Evolutionary conservation across 345 rosid species (phyloP).

Genomic region (Garcia nutans): DNA sequence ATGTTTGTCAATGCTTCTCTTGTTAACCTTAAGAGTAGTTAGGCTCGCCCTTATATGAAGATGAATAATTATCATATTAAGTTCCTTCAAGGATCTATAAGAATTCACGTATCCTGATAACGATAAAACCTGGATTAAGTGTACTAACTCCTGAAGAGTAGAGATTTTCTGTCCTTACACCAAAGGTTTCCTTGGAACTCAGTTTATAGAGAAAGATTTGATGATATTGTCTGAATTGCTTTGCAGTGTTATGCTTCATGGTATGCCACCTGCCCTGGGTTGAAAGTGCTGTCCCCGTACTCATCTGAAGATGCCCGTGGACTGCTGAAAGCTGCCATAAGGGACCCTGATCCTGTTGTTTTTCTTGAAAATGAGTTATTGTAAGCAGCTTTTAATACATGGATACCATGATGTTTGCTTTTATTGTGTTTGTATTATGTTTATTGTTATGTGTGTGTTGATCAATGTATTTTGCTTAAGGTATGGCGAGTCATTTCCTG

Average conservation of each 20-base stretch:
- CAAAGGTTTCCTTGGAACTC: background rate
- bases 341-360: conserved; percentile 96
- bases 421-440: conserved; percentile 1
- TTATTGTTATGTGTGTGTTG: background rate
- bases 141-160: background rate
- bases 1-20: background rate
- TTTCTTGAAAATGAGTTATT: conserved; percentile 93
- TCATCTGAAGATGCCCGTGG: conserved; percentile 94
- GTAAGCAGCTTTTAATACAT: conserved; percentile 44
- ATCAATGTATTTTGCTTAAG: conserved; percentile 36
- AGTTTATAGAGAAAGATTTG: background rate
- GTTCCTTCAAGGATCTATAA: too few species aligned
- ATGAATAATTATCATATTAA: too few species aligned
- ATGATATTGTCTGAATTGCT: conserved; percentile 12
- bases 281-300: conserved; percentile 81
- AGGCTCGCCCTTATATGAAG: background rate
- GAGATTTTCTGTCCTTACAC: background rate
- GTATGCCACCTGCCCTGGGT: conserved; percentile 85
- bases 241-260: conserved; percentile 92
- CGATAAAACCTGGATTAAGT: background rate
- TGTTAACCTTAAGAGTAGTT: background rate
- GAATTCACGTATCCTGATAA: too few species aligned
- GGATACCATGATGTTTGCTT: background rate
- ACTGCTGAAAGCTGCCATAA: conserved; percentile 86
- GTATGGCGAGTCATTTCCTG: conserved; percentile 88